Conservation (phyloP, 2,329 filamentous ascomycete genomes). For the Microdochium paspali region DNA sequence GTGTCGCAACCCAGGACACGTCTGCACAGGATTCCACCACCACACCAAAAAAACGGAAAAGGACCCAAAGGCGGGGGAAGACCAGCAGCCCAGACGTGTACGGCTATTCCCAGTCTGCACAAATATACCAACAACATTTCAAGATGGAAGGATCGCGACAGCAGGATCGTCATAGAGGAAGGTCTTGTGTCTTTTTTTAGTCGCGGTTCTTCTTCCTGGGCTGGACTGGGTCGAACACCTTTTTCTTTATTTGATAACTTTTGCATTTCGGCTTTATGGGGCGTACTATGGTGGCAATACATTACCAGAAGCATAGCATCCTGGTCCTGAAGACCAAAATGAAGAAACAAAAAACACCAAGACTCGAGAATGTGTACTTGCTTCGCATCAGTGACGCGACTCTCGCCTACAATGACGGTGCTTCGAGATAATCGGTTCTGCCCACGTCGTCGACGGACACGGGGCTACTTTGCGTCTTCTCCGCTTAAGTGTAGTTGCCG, state of each 20-base stretch:
- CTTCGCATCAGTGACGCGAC: background rate
- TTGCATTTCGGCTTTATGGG: constrained; percentile 44
- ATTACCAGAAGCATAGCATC: constrained; percentile 40
- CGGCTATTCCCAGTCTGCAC: too few species aligned
- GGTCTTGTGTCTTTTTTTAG: too few species aligned
- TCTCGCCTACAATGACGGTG: background rate
- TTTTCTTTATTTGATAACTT: constrained; percentile 35
- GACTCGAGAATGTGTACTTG: background rate
- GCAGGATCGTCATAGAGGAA: too few species aligned
- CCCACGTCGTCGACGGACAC: too few species aligned
- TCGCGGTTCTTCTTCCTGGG: background rate
- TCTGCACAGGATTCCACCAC: background rate
- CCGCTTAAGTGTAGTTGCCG: too few species aligned
- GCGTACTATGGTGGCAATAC: constrained; percentile 37
- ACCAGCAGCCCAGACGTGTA: background rate
- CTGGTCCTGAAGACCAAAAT: constrained; percentile 17
- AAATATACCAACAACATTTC: background rate
- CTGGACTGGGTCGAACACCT: constrained; percentile 6
- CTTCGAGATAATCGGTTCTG: background rate
- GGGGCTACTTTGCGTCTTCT: too few species aligned
- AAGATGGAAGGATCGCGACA: too few species aligned
- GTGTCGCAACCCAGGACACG: too few species aligned
- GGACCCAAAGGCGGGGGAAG: background rate
- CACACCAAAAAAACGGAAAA: background rate
- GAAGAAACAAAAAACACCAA: constrained; percentile 1